phyloP scores from a whole-genome alignment of 169 alveolate genomes.

The Cryptosporidium andersoni region DNA sequence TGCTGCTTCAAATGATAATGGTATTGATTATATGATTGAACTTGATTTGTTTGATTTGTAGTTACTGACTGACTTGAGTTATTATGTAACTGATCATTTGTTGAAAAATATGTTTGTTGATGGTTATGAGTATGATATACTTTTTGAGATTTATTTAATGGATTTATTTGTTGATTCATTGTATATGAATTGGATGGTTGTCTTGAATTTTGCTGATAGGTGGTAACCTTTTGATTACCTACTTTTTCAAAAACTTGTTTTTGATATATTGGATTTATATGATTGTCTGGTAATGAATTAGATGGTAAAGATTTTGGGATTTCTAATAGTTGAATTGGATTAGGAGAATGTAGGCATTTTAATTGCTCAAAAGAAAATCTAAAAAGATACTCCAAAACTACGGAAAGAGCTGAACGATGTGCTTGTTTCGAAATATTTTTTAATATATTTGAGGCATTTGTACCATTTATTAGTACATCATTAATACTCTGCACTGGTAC shows the following conservation, averaged over 20 bases:
- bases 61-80: not conserved
- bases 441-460: slow-evolving; percentile 9
- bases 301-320: not conserved
- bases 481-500: slow-evolving; percentile 33
- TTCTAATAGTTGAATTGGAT: slow-evolving; percentile 1
- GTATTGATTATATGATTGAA: not conserved
- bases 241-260: too few species aligned
- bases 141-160: too few species aligned
- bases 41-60: not conserved
- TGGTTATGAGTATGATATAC: too few species aligned
- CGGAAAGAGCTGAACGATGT: slow-evolving; percentile 38
- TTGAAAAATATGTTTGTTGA: too few species aligned
- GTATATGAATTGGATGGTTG: too few species aligned
- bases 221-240: too few species aligned
- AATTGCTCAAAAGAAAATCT: slow-evolving; percentile 36
- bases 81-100: not conserved
- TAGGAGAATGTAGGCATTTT: not conserved
- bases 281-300: too few species aligned
- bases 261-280: too few species aligned
- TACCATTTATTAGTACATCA: slow-evolving; percentile 46
- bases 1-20: not conserved
- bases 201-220: too few species aligned
- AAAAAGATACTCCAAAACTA: slow-evolving; percentile 27
- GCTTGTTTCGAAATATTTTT: slow-evolving; percentile 1
- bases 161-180: too few species aligned